Base-by-base conservation (phyloP, 2,329 filamentous ascomycete species). In the Xylaria sp. region DNA sequence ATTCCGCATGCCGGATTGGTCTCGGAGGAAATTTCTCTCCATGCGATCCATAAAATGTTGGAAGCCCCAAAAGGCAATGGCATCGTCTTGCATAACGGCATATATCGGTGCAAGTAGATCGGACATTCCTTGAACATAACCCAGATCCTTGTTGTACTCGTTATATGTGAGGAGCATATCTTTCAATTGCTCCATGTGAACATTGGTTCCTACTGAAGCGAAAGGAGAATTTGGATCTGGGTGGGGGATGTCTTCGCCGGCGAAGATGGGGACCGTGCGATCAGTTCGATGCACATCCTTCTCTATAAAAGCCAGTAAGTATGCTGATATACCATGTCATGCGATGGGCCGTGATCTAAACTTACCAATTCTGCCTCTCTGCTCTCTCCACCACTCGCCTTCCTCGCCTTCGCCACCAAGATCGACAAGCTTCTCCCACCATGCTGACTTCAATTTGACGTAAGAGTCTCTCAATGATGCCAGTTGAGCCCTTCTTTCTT, bases 141-240 rank as follows among this genome's bases (percentile, higher is more conserved):
- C 96, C 2, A 99, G 87, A 67, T 96, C 93, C 67, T 90, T 92
- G 82, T 99, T 99, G 82, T 97, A 97, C 81, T 99, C 96, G 79
- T 99, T 98, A 80, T 99, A 99, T 0, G 96, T 98, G 20, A 99
- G 86, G 0, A 99, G 90, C 93, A 99, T 97, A 79, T 99, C 96
- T 82, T 99, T 99, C 89, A 99, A 93, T 83, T 99, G 96, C 81
- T 99, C 96, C 71, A 99, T 87, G 80, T 99, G 96, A 6, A 97
- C 94, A 76, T 99, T 99, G 56, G 96, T 99, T 71, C 96, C 96
- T 4, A 90, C 88, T 53, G 94, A 92, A 13, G 95, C 93, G 80
- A 98, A 99, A 0, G 96, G 95, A 0, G 95, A 98, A 70, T 95
- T 93, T 0, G 96, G 96, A 76, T 99, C 96, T 0, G 96, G 97